Base-by-base conservation (phyloP, 177 flowering plant genomes). In the Vitis hybrid region DNA sequence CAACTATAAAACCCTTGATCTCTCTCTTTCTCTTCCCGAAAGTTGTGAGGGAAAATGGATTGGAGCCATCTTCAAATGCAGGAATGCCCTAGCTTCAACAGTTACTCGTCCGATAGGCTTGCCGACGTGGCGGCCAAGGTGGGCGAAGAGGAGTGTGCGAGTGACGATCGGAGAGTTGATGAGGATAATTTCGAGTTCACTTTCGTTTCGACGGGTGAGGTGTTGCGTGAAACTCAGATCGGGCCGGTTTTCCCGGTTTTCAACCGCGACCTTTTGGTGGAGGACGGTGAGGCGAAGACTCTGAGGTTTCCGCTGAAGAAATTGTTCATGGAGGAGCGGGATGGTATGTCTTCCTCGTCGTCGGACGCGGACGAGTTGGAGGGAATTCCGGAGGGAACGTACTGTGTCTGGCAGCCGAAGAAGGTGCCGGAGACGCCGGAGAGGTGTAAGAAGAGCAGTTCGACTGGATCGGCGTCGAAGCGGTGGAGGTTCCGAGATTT, bases 391-490 rank as follows among this genome's bases (percentile, higher is more conserved):
- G 50, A 76, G 32, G 87, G 78, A n/a, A 78, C 81, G 18, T 87
- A 78, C 85, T 88, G 92, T 66, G 76, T 80, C 1, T 88, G 92
- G 92, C 65, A 70, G 13, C 90, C 90, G 64, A 72, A 71, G 21
- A 4, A 65, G 55, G 65, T 48, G 14, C 63, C 63, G 30, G 48
- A 52, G 50, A 70, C 80, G 4, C 83, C 79, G 32, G 66, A 49
- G n/a, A 58, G 75, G 6, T 81, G 89, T 63, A 78, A 76, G 80
- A 90, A 90, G 81, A 88, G 92, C 73, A 86, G 74, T 2, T 88
- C 92, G 0, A 85, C 91, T 0, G 92, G 94, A 65, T 85, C 90
- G 21, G 70, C 72, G 13, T 84, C 83, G 16, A 82, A 70, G 70
- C 74, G 84, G 70, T 90, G 90, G 90, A 76, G 74, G 30, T 16